Conservation (phyloP, 2,329 filamentous ascomycete species). For the Coniella vitis region DNA sequence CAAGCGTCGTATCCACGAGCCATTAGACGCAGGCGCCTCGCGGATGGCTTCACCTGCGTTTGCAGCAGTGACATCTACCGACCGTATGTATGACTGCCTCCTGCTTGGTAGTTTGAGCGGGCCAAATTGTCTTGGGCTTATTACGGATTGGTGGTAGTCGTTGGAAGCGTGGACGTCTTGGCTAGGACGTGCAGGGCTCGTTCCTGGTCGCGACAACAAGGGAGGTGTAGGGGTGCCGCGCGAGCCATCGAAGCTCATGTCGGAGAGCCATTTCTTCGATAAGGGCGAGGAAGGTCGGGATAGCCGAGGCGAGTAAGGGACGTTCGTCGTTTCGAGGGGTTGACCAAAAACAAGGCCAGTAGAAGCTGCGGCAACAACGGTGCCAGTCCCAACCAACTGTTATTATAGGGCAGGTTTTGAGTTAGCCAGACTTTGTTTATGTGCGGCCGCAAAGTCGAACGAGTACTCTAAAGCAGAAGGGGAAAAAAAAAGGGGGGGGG, state of each 20-base stretch:
- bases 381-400: constrained; percentile 56
- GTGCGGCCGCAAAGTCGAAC: too few relatives aligned
- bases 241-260: constrained; percentile 16
- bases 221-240: constrained; percentile 21
- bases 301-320: constrained; percentile 24
- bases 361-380: constrained; percentile 54
- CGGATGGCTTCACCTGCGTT: constrained; percentile 39
- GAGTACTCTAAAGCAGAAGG: neutral
- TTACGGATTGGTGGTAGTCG: constrained; percentile 23
- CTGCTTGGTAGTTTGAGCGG: constrained; percentile 31
- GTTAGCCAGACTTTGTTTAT: constrained; percentile 4
- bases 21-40: constrained; percentile 54
- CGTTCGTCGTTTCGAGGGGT: constrained; percentile 30
- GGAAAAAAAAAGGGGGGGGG: neutral
- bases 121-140: constrained; percentile 33
- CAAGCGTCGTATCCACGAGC: constrained; percentile 67
- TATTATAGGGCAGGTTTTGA: neutral
- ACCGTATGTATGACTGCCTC: constrained; percentile 37
- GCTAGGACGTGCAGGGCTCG: constrained; percentile 29
- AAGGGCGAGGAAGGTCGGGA: constrained; percentile 24
- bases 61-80: constrained; percentile 29
- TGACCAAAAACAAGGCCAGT: constrained; percentile 54
- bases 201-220: constrained; percentile 35
- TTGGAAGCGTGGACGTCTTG: constrained; percentile 22
- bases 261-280: constrained; percentile 26